These are phyloP conservation scores for Debaryomycetaceae sp. DNA, from an alignment of 1,139 yeast species.

Conservation along the genomic window DNA sequence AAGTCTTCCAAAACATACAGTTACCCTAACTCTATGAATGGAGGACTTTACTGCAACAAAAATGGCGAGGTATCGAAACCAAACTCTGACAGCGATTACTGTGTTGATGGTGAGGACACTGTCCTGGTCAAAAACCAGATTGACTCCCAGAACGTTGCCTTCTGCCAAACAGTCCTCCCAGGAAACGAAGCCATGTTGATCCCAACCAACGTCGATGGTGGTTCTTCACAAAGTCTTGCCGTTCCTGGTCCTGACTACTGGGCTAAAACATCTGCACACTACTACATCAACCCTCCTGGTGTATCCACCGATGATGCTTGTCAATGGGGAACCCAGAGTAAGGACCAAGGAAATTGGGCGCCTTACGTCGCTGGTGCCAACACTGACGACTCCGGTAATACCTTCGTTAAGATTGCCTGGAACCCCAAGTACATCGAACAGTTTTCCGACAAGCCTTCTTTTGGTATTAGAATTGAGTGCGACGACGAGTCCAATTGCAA, in stretches of 20 bases:
- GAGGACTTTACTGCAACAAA: conserved; percentile 74
- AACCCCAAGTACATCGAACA: conserved; percentile 77
- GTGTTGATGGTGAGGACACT: conserved; percentile 75
- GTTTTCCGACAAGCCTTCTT: conserved; percentile 57
- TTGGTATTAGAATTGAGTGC: conserved; percentile 74
- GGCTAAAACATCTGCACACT: conserved; percentile 82
- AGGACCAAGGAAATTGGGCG: conserved; percentile 84
- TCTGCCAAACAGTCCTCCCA: conserved; percentile 90
- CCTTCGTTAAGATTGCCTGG: conserved; percentile 86
- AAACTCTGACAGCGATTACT: conserved; percentile 55
- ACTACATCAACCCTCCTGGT: conserved; percentile 84
- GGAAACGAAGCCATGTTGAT: conserved; percentile 94
- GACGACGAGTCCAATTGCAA: conserved; percentile 63
- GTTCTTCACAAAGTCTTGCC: conserved; percentile 53
- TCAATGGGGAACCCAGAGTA: conserved; percentile 70
- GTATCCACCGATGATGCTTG: conserved; percentile 74
- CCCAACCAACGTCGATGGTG: conserved; percentile 63
- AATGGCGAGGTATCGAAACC: conserved; percentile 70
- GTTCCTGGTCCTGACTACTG: conserved; percentile 79
- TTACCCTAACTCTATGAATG: conserved; percentile 72
- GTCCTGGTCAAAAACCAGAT: conserved; percentile 58
- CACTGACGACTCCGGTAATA: conserved; percentile 62
- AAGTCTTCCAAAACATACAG: conserved; percentile 54
- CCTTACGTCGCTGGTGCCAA: conserved; percentile 93
- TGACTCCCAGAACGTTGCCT: conserved; percentile 55